Evolutionary conservation across 2,329 filamentous ascomycete genomes (phyloP), one percentile per base, ranked within the genome.

Genomic region (Ampelomyces quisqualis): DNA sequence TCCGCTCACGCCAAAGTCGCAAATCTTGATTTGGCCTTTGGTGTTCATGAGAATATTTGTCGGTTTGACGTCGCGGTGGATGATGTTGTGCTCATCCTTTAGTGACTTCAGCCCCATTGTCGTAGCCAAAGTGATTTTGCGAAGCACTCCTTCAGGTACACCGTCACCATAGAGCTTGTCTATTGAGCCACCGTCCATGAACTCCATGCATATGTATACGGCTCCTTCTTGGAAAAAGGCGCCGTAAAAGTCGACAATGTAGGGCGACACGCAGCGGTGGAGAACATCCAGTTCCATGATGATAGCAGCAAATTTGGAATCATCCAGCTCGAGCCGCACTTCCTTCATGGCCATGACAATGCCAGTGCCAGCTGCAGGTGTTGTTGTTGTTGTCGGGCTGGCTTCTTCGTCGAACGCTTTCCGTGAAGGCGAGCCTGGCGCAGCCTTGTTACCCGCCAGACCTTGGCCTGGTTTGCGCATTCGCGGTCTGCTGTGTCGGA

Each of bases 291-390:
- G 77, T 70, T 98, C 93, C 80, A 97, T 98, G 58, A 97, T 86
- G 62, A 98, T 98, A 24, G 91, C 90, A 5, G 88, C 85, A 64
- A 98, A 95, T 69, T 98, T 98, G 49, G 89, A 86, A 67, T 98
- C 93, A 61, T 98, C 93, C 38, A 98, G 77, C 68, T 98, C 93
- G 7, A 98, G 76, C 14, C 93, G 82, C 58, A 98, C 94, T 70
- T 98, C 93, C 68, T 98, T 98, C 93, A 98, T 98, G 10, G 93
- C 93, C 93, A 98, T 97, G 45, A 95, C 77, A 34, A 87, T 80
- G 13, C 91, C 90, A 1, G 83, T 84, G 29, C 79, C 81, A 4
- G 72, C 73, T n/a, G 61, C 55, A 20, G 65, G 46, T 30, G 67
- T 66, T 15, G 55, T 46, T 11, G 58, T 49, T 13, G 53, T 49